A percentile compares a stretch with the other conserved stretches of the same genome.
These are phyloP conservation scores for Calendula officinalis DNA, from an alignment of 129 eudicot genomes.

Conservation along the genomic window DNA sequence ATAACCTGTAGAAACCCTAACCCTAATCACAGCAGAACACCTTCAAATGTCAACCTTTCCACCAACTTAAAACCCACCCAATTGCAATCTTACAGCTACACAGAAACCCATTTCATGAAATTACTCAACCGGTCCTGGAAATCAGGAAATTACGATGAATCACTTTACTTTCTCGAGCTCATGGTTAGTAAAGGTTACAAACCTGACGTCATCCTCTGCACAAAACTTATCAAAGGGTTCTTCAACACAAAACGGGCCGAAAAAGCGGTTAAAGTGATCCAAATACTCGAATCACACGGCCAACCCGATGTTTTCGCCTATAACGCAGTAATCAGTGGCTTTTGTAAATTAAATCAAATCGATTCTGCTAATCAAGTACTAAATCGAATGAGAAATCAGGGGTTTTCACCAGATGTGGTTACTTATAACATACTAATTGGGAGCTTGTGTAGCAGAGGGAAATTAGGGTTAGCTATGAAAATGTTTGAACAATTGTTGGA, in stretches of 20 bases:
- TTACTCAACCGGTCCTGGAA: slow-evolving; percentile 56
- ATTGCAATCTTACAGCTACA: slow-evolving; percentile 37
- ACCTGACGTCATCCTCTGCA: slow-evolving; percentile 62
- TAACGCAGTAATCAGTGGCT: slow-evolving; percentile 70
- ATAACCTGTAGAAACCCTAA: slow-evolving; percentile 43
- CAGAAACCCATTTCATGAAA: slow-evolving; percentile 57
- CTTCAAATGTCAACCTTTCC: slow-evolving; percentile 33
- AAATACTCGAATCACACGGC: slow-evolving; percentile 58
- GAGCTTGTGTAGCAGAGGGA: slow-evolving; percentile 64
- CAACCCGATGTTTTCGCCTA: slow-evolving; percentile 68
- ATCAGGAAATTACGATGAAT: slow-evolving; percentile 61
- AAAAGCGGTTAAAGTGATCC: slow-evolving; percentile 54
- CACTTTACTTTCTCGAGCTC: slow-evolving; percentile 57
- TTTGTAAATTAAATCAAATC: slow-evolving; percentile 62
- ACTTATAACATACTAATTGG: slow-evolving; percentile 71
- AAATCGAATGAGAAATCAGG: slow-evolving; percentile 57
- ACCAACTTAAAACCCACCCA: slow-evolving; percentile 38
- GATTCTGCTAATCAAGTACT: slow-evolving; percentile 55
- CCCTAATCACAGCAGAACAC: slow-evolving; percentile 22
- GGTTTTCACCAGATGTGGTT: slow-evolving; percentile 61
- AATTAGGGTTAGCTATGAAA: slow-evolving; percentile 52
- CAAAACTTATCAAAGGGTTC: slow-evolving; percentile 74
- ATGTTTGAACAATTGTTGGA: slow-evolving; percentile 51
- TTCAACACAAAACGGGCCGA: slow-evolving; percentile 45
- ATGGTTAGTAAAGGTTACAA: slow-evolving; percentile 66